These are phyloP conservation scores for Helenozyma baotianmanensis DNA, from an alignment of 805 yeast species.

Conservation along the genomic window DNA sequence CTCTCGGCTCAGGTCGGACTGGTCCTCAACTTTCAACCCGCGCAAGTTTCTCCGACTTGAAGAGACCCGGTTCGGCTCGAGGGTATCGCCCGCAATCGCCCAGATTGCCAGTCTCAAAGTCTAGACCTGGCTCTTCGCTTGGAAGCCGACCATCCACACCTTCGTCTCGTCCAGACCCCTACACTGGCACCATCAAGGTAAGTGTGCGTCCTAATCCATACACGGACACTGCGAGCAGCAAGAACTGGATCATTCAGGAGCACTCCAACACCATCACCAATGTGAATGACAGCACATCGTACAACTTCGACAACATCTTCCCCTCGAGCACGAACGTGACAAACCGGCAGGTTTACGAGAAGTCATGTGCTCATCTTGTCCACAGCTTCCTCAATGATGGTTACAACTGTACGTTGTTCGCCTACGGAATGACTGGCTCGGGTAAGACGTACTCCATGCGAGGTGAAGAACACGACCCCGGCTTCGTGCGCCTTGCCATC, in stretches of 20 bases:
- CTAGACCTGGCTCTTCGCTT: conserved; percentile 35
- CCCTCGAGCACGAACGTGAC: conserved; percentile 39
- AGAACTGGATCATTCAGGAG: conserved; percentile 45
- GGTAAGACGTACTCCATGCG: conserved; percentile 89
- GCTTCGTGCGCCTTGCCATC: conserved; percentile 68
- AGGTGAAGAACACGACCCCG: conserved; percentile 59
- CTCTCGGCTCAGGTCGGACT: no score
- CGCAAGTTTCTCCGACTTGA: conserved; percentile 14
- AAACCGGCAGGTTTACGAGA: conserved; percentile 59
- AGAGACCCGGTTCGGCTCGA: conserved; percentile 29
- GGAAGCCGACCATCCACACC: conserved; percentile 39
- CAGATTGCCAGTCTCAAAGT: conserved; percentile 13
- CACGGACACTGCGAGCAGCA: conserved; percentile 27
- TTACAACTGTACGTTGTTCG: conserved; percentile 83
- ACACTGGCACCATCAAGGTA: conserved; percentile 71
- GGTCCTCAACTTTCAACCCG: no score
- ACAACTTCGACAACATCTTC: conserved; percentile 76
- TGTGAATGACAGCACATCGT: conserved; percentile 54
- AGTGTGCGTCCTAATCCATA: conserved; percentile 74
- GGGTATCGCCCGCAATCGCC: conserved; percentile 30
- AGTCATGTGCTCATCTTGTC: conserved; percentile 51
- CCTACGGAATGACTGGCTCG: conserved; percentile 93
- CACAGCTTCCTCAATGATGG: conserved; percentile 58
- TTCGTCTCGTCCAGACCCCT: conserved; percentile 35
- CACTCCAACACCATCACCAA: conserved; percentile 37